These are phyloP conservation scores for Orbilia ellipsospora DNA, from an alignment of 2,329 filamentous ascomycete genomes.

Conservation along the genomic window DNA sequence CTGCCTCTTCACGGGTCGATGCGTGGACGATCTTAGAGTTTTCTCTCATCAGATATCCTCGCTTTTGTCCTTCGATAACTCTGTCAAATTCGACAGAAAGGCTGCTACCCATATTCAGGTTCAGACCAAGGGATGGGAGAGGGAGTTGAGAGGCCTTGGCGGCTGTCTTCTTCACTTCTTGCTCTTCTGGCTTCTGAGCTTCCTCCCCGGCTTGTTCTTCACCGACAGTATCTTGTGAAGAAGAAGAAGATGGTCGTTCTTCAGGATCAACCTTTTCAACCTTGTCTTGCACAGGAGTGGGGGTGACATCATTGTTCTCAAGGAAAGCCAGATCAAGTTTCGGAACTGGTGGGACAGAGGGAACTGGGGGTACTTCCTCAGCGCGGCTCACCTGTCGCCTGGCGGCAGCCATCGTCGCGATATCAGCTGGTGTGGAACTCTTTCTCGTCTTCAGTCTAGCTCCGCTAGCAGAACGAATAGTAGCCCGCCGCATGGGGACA, in stretches of 20 bases:
- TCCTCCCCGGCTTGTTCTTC: conserved; percentile 66
- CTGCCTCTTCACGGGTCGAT: conserved; percentile 78
- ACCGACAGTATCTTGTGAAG: conserved; percentile 54
- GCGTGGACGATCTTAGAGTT: conserved; percentile 97
- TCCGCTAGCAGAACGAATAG: conserved; percentile 83
- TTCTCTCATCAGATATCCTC: conserved; percentile 97
- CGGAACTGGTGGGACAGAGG: conserved; percentile 46
- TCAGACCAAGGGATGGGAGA: conserved; percentile 43
- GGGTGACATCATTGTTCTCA: conserved; percentile 62
- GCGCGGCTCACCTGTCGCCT: conserved; percentile 86
- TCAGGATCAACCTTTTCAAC: conserved; percentile 70
- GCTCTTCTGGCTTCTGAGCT: conserved; percentile 33
- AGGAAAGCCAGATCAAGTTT: conserved; percentile 51
- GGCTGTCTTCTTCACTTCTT: conserved; percentile 17
- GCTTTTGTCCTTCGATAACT: conserved; percentile 70
- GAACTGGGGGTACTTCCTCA: conserved; percentile 61
- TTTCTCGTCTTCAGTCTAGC: conserved; percentile 88
- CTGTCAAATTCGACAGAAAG: conserved; percentile 47
- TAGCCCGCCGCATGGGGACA: conserved; percentile 84
- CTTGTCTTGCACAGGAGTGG: conserved; percentile 61
- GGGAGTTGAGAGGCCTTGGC: conserved; percentile 42
- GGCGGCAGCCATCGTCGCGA: conserved; percentile 84
- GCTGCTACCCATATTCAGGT: conserved; percentile 54
- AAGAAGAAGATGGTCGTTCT: conserved; percentile 57
- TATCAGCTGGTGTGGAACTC: conserved; percentile 86